Conservation (phyloP, 352 stramenopile species). For the Aphanomyces stellatus region DNA sequence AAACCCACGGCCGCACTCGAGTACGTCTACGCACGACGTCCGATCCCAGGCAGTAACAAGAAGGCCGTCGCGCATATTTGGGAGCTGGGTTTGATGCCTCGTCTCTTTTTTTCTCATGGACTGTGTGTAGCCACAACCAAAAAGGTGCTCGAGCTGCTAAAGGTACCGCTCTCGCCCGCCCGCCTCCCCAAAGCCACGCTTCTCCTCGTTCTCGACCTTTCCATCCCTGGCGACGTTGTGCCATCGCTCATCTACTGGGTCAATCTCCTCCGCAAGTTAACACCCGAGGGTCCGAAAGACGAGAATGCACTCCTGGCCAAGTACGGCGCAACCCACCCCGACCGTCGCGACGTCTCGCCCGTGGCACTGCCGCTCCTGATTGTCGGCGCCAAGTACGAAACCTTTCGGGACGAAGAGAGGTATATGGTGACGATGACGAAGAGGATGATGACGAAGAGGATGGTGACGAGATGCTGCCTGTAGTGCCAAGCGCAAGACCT, state of each 20-base stretch:
- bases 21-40: slow-evolving; percentile 79
- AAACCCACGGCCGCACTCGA: slow-evolving; percentile 89
- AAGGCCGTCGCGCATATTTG: slow-evolving; percentile 88
- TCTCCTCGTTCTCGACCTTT: slow-evolving; percentile 81
- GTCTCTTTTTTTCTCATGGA: not conserved
- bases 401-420: slow-evolving; percentile 79
- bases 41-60: slow-evolving; percentile 20
- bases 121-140: slow-evolving; percentile 39
- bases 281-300: not conserved
- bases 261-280: slow-evolving; percentile 40
- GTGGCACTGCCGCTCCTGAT: slow-evolving; percentile 73
- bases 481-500: slow-evolving; percentile 64
- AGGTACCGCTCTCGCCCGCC: slow-evolving; percentile 67
- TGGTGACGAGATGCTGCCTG: no score
- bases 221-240: slow-evolving; percentile 65
- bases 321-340: slow-evolving; percentile 52
- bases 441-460: not conserved
- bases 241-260: slow-evolving; percentile 75
- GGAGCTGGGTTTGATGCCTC: slow-evolving; percentile 49
- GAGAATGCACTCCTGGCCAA: slow-evolving; percentile 23
- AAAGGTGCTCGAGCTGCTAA: slow-evolving; percentile 76
- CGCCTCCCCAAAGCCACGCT: slow-evolving; percentile 65
- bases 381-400: slow-evolving; percentile 85
- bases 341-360: slow-evolving; percentile 64
- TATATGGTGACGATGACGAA: not conserved